Evolutionary conservation across 1,284 basidiomycete genomes (phyloP).

Genomic region (Meripilus lineatus): DNA sequence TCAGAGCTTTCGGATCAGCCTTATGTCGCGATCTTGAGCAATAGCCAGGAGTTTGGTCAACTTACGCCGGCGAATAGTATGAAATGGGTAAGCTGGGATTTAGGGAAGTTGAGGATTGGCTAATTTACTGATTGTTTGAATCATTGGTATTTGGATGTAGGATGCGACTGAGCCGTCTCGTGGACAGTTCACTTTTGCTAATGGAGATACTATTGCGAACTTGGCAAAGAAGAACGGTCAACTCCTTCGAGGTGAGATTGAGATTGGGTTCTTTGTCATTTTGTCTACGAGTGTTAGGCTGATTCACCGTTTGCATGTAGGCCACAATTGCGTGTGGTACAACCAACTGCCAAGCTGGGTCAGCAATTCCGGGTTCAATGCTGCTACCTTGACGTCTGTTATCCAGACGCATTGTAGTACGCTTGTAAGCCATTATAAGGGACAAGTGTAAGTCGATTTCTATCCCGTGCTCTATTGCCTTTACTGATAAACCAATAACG

Average conservation of each 20-base stretch:
- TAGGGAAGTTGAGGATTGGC: not conserved
- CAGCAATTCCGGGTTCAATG: constrained; percentile 36
- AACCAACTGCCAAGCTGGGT: constrained; percentile 52
- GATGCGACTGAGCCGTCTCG: constrained; percentile 49
- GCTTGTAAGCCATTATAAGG: constrained; percentile 45
- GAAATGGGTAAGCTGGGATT: constrained; percentile 42
- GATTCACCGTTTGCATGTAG: constrained; percentile 6
- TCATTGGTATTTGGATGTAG: no score
- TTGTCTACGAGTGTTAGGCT: constrained; percentile 2
- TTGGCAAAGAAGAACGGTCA: constrained; percentile 32
- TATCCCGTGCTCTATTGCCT: not conserved
- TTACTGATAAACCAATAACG: not conserved
- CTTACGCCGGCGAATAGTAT: constrained; percentile 51
- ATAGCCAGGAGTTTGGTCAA: constrained; percentile 42
- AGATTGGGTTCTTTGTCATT: not conserved
- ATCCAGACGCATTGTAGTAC: constrained; percentile 42
- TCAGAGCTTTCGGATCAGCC: constrained; percentile 41
- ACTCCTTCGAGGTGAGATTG: constrained; percentile 28
- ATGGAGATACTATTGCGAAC: constrained; percentile 40
- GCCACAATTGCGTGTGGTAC: constrained; percentile 54
- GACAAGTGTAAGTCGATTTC: constrained; percentile 36
- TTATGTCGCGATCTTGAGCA: constrained; percentile 38
- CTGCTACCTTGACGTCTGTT: constrained; percentile 37
- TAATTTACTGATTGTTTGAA: not conserved
- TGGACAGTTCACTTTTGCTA: constrained; percentile 42